Conservation (phyloP, 345 rosid species). For the Eucalyptus decipiens region DNA sequence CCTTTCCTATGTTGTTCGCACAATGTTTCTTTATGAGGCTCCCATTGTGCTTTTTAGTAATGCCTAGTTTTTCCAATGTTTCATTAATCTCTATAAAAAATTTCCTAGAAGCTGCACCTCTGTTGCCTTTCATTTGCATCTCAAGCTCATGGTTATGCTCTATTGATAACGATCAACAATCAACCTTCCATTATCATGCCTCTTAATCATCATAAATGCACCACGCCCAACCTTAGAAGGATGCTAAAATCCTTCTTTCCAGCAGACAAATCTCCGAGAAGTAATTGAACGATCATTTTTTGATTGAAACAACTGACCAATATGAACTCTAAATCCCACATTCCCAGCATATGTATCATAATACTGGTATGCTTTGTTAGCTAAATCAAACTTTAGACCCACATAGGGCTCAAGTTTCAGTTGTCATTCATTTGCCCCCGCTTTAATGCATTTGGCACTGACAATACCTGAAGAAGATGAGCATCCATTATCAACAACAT, state of each 20-base stretch:
- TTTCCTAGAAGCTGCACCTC: neutral
- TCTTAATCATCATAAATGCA: constrained; percentile 77
- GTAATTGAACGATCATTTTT: constrained; percentile 68
- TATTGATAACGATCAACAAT: constrained; percentile 60
- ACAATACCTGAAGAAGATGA: constrained; percentile 25
- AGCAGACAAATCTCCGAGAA: constrained; percentile 68
- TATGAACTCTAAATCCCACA: constrained; percentile 63
- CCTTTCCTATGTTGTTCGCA: constrained; percentile 51
- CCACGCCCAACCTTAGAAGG: constrained; percentile 85
- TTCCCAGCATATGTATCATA: constrained; percentile 51
- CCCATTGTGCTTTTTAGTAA: constrained; percentile 6
- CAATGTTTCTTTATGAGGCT: constrained; percentile 8
- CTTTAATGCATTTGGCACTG: constrained; percentile 36
- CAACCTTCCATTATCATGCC: constrained; percentile 70
- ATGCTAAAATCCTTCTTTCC: constrained; percentile 85
- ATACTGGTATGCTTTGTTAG: constrained; percentile 65
- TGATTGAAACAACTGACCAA: constrained; percentile 75
- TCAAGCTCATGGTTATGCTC: constrained; percentile 75
- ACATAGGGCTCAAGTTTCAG: constrained; percentile 33
- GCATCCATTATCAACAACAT: constrained; percentile 17
- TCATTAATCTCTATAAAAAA: neutral
- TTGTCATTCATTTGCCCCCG: constrained; percentile 22
- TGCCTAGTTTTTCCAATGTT: neutral
- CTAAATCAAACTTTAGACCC: constrained; percentile 63
- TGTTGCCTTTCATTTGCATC: constrained; percentile 7